These are phyloP conservation scores for Nicotiana knightiana DNA, from an alignment of 257 asterid genomes.

Conservation along the genomic window DNA sequence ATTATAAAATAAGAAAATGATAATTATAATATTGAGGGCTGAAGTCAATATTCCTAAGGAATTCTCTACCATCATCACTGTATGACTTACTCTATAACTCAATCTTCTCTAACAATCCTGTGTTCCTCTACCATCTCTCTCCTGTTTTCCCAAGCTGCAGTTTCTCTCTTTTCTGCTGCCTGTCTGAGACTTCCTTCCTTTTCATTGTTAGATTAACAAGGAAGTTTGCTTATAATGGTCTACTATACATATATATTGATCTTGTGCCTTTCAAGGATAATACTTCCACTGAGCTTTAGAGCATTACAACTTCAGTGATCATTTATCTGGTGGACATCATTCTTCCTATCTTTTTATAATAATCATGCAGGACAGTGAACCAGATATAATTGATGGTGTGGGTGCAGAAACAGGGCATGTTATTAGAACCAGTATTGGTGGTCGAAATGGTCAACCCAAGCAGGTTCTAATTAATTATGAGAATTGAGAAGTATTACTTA, in stretches of 20 bases:
- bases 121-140: not conserved
- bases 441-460: conserved; percentile 89
- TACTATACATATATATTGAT: not conserved
- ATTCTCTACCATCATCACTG: not conserved
- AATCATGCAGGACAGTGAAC: conserved; percentile 84
- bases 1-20: not conserved
- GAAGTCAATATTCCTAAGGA: not conserved
- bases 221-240: not conserved
- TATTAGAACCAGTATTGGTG: conserved; percentile 77
- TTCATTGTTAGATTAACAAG: not conserved
- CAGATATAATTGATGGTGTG: conserved; percentile 86
- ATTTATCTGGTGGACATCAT: conserved; percentile 8
- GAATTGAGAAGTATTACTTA: conserved; percentile 16
- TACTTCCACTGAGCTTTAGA: not conserved
- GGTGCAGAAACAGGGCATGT: conserved; percentile 96
- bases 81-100: not conserved
- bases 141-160: not conserved
- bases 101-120: not conserved
- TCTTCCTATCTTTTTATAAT: conserved; percentile 4
- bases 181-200: not conserved
- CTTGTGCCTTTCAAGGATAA: not conserved
- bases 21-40: not conserved
- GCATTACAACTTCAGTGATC: not conserved
- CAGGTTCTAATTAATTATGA: conserved; percentile 45
- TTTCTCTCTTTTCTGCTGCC: not conserved